Conservation (phyloP, 2,329 filamentous ascomycete species). For the Phialocephala sp. region DNA sequence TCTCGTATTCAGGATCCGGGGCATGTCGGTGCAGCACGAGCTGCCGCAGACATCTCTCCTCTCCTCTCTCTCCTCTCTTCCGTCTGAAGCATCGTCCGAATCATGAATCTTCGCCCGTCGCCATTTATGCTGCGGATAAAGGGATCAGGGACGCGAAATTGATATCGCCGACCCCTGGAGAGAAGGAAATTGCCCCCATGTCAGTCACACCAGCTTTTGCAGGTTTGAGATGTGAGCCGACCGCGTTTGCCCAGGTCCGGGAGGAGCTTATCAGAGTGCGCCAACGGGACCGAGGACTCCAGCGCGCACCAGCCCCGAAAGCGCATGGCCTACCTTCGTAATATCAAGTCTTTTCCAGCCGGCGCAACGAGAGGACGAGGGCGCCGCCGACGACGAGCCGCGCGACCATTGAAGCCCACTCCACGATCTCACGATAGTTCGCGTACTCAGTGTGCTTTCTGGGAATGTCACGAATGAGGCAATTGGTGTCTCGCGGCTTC, state of each 20-base stretch:
- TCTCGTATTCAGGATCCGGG: not conserved
- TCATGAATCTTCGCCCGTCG: not conserved
- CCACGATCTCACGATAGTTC: constrained; percentile 14
- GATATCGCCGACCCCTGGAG: constrained; percentile 20
- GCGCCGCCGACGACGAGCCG: constrained; percentile 3
- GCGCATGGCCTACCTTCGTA: constrained; percentile 6
- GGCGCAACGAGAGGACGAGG: constrained; percentile 9
- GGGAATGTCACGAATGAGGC: constrained; percentile 20
- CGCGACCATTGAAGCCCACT: not conserved
- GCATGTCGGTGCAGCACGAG: not conserved
- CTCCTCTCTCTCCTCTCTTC: not conserved
- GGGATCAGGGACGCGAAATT: constrained; percentile 4
- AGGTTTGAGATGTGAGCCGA: constrained; percentile 17
- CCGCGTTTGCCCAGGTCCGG: not conserved
- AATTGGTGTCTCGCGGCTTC: constrained; percentile 19
- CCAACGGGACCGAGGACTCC: constrained; percentile 4
- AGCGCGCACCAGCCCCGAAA: constrained; percentile 3
- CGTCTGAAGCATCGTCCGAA: constrained; percentile 3
- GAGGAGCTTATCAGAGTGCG: constrained; percentile 12
- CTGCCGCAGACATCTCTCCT: not conserved
- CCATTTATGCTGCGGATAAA: constrained; percentile 5
- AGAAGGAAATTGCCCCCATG: constrained; percentile 19
- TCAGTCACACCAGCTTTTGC: constrained; percentile 16
- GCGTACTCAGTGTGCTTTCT: too few species aligned
- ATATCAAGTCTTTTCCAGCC: constrained; percentile 3